Evolutionary conservation across 2,329 filamentous ascomycete genomes (phyloP).

Genomic region (Scedosporium minutisporum): DNA sequence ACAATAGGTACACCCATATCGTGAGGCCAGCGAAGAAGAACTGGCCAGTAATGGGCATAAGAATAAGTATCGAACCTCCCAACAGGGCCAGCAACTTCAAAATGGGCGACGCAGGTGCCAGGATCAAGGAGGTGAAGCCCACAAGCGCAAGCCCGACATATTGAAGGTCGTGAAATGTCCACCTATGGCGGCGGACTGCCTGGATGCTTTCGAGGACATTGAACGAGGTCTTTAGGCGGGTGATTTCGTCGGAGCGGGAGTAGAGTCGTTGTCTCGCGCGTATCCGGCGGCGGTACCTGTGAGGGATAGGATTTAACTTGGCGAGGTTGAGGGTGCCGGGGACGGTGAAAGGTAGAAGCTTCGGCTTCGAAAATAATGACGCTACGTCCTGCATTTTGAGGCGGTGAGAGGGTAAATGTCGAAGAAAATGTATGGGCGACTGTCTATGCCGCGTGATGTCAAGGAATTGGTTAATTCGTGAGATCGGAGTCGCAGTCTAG

Average conservation of each 20-base stretch:
- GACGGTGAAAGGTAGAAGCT: slow-evolving; percentile 27
- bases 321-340: slow-evolving; percentile 31
- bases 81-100: slow-evolving; percentile 66
- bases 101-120: slow-evolving; percentile 72
- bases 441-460: not conserved
- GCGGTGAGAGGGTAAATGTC: not conserved
- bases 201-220: slow-evolving; percentile 69
- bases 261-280: slow-evolving; percentile 24
- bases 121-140: slow-evolving; percentile 71
- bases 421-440: not conserved
- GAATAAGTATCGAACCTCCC: slow-evolving; percentile 56
- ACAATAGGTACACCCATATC: slow-evolving; percentile 76
- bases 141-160: slow-evolving; percentile 67
- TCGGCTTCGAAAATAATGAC: slow-evolving; percentile 28
- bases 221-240: slow-evolving; percentile 71
- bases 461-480: not conserved
- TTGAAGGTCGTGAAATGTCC: slow-evolving; percentile 76
- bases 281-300: slow-evolving; percentile 22
- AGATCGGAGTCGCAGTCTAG: not conserved
- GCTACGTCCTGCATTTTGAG: slow-evolving; percentile 28
- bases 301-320: slow-evolving; percentile 31
- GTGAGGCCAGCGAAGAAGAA: slow-evolving; percentile 84
- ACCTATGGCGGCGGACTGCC: slow-evolving; percentile 66
- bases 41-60: slow-evolving; percentile 78
- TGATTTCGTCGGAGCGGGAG: slow-evolving; percentile 48